Base-by-base conservation (phyloP, 2,329 filamentous ascomycete genomes). In the Elsinoe arachidis region DNA sequence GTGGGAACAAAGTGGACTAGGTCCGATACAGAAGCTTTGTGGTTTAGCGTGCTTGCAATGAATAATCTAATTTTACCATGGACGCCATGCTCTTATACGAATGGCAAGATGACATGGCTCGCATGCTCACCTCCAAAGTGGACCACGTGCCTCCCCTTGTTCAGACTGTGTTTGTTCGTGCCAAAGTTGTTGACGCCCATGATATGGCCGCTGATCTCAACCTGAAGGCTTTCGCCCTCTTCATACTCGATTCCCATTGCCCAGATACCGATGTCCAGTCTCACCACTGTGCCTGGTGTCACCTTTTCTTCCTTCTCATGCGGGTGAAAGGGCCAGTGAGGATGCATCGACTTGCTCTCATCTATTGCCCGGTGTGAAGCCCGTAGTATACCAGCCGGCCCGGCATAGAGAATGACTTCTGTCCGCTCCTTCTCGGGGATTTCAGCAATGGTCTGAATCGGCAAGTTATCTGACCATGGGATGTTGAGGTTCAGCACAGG, bases 401-500 rank as follows among this genome's bases (percentile, higher is more conserved):
- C 74, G 1, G 71, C 62, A 59, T 77, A 72, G 3, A 75, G 64
- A 34, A 73, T 74, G n/a, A 73, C 59, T 39, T 71, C 74, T 2
- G 65, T 63, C 21, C 68, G 67, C 0, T 77, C 70, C 52, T 73
- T 70, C 19, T 69, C 65, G 76, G 85, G 65, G 79, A 83, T 71
- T 79, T 86, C 58, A 79, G 86, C 74, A 74, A 80, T 67, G 0
- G 65, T 66, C 12, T 67, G 66, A n/a, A 66, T 58, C 0, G 69
- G 68, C 11, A 49, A 14, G 0, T 67, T 63, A 0, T 67, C 65
- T 2, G 68, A 63, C 60, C 70, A 68, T 0, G 76, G 76, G 49
- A 79, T 72, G 58, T 74, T 74, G 10, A 77, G 64, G 39, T 76
- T 70, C 61, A 72, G 68, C 53, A 78, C 60, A 0, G 68, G 60